Evolutionary conservation across 306 rosid species (phyloP).

Genomic region (Potentilla sterilis): DNA sequence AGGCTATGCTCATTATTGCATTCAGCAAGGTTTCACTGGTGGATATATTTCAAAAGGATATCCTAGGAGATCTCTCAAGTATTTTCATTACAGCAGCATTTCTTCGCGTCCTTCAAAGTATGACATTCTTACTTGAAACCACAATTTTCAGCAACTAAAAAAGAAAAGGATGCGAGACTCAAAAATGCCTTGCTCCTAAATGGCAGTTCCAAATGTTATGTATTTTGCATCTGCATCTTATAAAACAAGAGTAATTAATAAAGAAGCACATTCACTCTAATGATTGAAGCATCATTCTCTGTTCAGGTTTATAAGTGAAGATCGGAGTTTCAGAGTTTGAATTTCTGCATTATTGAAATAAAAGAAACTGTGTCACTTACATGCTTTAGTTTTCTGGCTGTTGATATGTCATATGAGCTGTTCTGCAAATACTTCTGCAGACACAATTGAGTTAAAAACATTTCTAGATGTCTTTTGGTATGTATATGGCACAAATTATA

Average conservation of each 20-base stretch:
- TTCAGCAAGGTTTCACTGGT: conserved; percentile 52
- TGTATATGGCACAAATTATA: not conserved
- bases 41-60: conserved; percentile 60
- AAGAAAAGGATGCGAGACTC: not conserved
- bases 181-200: not conserved
- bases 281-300: not conserved
- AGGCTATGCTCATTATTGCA: conserved; percentile 76
- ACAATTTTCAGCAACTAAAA: not conserved
- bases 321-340: not conserved
- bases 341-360: conserved; percentile 2
- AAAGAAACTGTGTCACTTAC: not conserved
- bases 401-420: not conserved
- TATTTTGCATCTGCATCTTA: not conserved
- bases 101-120: conserved; percentile 92
- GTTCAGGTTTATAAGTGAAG: conserved; percentile 7
- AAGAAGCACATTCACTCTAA: not conserved
- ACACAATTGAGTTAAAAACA: not conserved
- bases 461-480: not conserved
- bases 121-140: conserved; percentile 24
- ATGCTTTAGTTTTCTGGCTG: conserved; percentile 1
- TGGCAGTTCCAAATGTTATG: not conserved
- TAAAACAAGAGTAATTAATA: not conserved
- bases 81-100: conserved; percentile 94
- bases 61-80: conserved; percentile 66
- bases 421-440: not conserved